Evolutionary conservation across 345 rosid genomes (phyloP).

Genomic region (Hypericum perforatum): DNA sequence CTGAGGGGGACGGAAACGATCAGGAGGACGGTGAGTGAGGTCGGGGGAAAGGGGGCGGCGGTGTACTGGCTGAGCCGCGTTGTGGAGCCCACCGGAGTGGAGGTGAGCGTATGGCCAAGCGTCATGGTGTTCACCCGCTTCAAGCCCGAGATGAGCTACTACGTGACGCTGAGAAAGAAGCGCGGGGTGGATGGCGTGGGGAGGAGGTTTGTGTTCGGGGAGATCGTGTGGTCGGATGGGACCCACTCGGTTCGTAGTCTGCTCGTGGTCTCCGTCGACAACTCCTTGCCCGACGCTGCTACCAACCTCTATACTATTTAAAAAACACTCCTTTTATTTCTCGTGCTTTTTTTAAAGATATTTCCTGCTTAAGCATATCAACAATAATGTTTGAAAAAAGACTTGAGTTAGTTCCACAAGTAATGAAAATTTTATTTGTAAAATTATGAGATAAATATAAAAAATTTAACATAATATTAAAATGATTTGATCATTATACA

Average conservation of each 20-base stretch:
- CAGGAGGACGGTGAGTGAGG: constrained; percentile 41
- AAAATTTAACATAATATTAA: too few species aligned
- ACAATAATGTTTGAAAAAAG: too few species aligned
- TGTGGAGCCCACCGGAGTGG: constrained; percentile 45
- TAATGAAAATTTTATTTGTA: too few species aligned
- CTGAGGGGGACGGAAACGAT: constrained; percentile 34
- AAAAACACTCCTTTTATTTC: too few species aligned
- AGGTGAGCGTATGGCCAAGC: constrained; percentile 50
- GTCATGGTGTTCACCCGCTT: constrained; percentile 31
- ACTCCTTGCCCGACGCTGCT: neutral
- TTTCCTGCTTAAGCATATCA: too few species aligned
- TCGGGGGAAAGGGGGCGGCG: constrained; percentile 30
- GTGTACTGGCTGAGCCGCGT: constrained; percentile 26
- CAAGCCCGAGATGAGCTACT: constrained; percentile 30
- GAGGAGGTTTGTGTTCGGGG: constrained; percentile 55
- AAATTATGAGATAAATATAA: too few species aligned
- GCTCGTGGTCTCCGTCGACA: constrained; percentile 36
- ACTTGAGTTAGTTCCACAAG: too few species aligned
- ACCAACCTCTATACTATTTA: neutral
- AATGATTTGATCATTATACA: too few species aligned
- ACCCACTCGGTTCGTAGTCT: constrained; percentile 56
- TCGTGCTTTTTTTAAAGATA: too few species aligned
- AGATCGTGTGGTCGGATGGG: constrained; percentile 56
- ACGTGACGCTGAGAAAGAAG: constrained; percentile 34
- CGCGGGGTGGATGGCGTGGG: constrained; percentile 19